Evolutionary conservation across 495 filamentous ascomycete genomes (phyloP), one percentile per base, ranked within the genome.

Genomic region (Hypoxylon rickii): DNA sequence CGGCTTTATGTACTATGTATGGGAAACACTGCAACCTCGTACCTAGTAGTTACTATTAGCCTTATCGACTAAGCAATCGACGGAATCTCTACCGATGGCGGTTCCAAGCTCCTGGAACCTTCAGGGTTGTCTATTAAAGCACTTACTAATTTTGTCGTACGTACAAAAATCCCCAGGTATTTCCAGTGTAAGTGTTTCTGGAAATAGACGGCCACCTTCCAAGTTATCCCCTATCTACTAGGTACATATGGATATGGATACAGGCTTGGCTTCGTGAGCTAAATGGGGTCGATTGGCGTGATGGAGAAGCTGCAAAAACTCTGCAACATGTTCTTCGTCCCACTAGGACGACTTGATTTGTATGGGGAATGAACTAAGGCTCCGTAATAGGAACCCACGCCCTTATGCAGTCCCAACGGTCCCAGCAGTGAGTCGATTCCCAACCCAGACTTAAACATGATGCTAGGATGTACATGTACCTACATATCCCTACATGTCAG

Each of bases 271-370:
- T 59, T 22, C 48, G 44, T 60, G 43, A 49, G 49, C 15, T 32
- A 20, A 38, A 13, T 17, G 21, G 31, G 44, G 13, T 38, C 26
- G 54, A 51, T 40, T 62, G 32, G 26, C 40, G 44, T 31, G 22
- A 56, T 36, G 29, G 47, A 42, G 47, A 46, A 41, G 24, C n/a
- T 57, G 52, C 58, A 62, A 19, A 62, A 15, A 52, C 43, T 61
- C 10, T 4, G 4, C 4, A 29, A 41, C 40, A 42, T 6, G 21
- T 51, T 39, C 50, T 49, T 38, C 47, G 19, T 43, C 26, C 34
- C 29, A 51, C 53, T 60, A 49, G 50, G 22, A 16, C 48, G 32
- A 20, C 36, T 47, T 39, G 33, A 31, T 36, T 48, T 37, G 29
- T 16, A 16, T 20, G 32, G 38, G 37, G 45, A 42, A 39, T 37